phyloP scores from a whole-genome alignment of 129 eudicot genomes.

The Tanacetum coccineum region DNA sequence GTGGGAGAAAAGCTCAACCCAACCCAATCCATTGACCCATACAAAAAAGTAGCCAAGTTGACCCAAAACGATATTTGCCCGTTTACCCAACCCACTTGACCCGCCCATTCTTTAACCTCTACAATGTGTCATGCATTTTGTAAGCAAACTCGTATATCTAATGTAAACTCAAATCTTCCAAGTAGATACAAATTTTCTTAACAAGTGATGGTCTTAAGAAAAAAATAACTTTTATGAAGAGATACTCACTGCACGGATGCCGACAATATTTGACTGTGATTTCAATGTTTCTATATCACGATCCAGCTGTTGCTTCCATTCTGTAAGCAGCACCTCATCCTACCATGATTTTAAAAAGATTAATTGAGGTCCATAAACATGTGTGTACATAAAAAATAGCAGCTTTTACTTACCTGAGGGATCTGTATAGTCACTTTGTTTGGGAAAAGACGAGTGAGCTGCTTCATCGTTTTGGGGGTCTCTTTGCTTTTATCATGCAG shows the following conservation, averaged over 20 bases:
- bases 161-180: neutral
- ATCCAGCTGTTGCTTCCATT: conserved; percentile 86
- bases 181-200: neutral
- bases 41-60: neutral
- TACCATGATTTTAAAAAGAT: conserved; percentile 24
- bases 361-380: conserved; percentile 9
- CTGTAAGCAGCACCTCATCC: conserved; percentile 71
- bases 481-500: conserved; percentile 85
- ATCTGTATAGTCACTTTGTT: conserved; percentile 85
- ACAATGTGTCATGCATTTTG: neutral
- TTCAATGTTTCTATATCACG: conserved; percentile 80
- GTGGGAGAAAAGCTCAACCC: neutral
- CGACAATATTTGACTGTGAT: conserved; percentile 62
- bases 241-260: conserved; percentile 64
- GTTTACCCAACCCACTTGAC: neutral
- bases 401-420: conserved; percentile 62
- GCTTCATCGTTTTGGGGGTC: conserved; percentile 81
- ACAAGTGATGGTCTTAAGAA: neutral
- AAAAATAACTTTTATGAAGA: neutral
- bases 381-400: neutral
- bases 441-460: conserved; percentile 77
- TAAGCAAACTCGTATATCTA: neutral
- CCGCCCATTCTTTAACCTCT: neutral
- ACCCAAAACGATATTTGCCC: neutral
- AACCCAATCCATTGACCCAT: neutral